Conservation (phyloP, 139 green algal genomes). For the Pycnococcus provasolii region DNA sequence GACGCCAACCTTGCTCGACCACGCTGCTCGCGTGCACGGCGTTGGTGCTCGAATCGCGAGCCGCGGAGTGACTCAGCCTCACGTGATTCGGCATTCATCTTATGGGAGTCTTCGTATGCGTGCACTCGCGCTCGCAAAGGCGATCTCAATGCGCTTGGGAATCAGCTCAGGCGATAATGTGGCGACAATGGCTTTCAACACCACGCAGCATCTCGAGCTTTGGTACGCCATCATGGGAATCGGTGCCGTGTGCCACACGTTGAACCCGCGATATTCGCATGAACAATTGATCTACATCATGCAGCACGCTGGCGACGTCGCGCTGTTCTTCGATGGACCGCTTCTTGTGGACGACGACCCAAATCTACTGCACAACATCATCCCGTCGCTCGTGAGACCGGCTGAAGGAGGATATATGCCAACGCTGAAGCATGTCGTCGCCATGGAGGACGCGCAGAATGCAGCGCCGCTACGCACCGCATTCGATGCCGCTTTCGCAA, state of each 20-base stretch:
- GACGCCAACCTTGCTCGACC: no score
- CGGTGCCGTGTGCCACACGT: slow-evolving; percentile 53
- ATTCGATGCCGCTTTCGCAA: no score
- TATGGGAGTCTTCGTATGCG: not conserved
- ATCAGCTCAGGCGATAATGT: slow-evolving; percentile 44
- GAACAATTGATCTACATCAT: slow-evolving; percentile 52
- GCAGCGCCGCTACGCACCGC: no score
- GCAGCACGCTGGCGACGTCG: slow-evolving; percentile 36
- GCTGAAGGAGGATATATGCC: no score
- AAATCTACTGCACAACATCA: no score
- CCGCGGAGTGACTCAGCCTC: no score
- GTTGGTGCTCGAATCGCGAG: no score
- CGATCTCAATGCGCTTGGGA: not conserved
- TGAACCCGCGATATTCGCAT: slow-evolving; percentile 49
- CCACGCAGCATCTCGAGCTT: slow-evolving; percentile 48
- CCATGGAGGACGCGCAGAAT: no score
- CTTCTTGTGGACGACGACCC: no score
- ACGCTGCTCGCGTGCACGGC: no score
- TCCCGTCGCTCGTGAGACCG: no score
- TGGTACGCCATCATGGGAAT: slow-evolving; percentile 61
- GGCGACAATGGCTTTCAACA: slow-evolving; percentile 72
- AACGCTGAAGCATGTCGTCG: no score
- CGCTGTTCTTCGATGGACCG: slow-evolving; percentile 39
- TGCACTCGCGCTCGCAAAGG: not conserved
- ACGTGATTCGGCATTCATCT: not conserved